Evolutionary conservation across 169 alveolate genomes (phyloP), one percentile per base, ranked within the genome.

Genomic region (Plasmodium inui): DNA sequence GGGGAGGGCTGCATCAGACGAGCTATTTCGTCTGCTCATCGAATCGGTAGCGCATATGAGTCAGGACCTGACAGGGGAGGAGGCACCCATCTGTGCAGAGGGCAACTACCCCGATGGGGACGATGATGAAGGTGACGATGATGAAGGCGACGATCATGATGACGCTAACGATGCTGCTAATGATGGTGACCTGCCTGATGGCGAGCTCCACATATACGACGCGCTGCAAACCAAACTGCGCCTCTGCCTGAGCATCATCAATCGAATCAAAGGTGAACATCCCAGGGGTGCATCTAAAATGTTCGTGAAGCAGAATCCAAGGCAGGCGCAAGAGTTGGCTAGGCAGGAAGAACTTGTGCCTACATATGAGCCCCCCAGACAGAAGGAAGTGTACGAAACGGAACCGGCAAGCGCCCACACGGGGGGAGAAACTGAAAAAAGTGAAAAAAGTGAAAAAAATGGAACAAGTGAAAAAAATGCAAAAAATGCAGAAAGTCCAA

Each of bases 331-430:
- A 9, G 74, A 61, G 10, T 4, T 26, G 14, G n/a, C 28, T 5
- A 19, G 12, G 26, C 28, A 4, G 1, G 74, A 61, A n/a, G 12
- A 19, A n/a, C 74, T 14, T 26, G 74, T 26, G 12, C 22, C 74
- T 61, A 61, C 28, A 10, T n/a, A 7, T 61, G 74, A 22, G 8
- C 82, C 22, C 1, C 53, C n/a, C 41, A 73, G 8, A 2, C 22
- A 73, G 22, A 73, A 73, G 41, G 57, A 28, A 73, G 53, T 73
- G 22, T 73, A 73, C 41, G 82, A 73, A 30, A 30, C 82, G 82
- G 28, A 32, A 30, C 32, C 53, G n/a, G 3, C 14, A 30, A 30
- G 14, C 26, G 41, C 17, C 10, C 22, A 73, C 2, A 32, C 32
- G 32, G 41, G n/a, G 28, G 53, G 32, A 22, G 74, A 61, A 61